A percentile compares a stretch with the other conserved stretches of the same genome.
These are phyloP conservation scores for Parsonsia alboflavescens DNA, from an alignment of 257 asterid species.

Conservation along the genomic window DNA sequence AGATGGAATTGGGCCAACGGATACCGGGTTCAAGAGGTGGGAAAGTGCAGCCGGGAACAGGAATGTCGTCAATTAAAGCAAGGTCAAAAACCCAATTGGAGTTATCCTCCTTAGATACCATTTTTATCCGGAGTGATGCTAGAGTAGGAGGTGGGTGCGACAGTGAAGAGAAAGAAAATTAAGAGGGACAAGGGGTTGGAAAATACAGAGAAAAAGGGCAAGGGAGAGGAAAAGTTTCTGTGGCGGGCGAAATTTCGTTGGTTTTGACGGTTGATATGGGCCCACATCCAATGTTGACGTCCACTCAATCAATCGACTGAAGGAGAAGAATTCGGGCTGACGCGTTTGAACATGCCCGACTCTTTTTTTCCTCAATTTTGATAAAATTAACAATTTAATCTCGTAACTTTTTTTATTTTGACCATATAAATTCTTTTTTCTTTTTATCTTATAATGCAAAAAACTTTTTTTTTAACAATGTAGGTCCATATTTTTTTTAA, in stretches of 20 bases:
- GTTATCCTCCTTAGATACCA: conserved; percentile 37
- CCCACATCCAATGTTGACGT: neutral
- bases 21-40: conserved; percentile 31
- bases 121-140: conserved; percentile 16
- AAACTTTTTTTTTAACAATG: no score
- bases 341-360: neutral
- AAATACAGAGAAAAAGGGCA: neutral
- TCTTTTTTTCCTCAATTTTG: no score
- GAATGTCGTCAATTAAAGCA: conserved; percentile 36
- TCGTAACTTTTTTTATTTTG: no score
- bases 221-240: neutral
- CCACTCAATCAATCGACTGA: neutral
- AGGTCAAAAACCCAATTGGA: conserved; percentile 45
- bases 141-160: neutral
- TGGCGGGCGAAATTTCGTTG: conserved; percentile 17
- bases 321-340: neutral
- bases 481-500: no score
- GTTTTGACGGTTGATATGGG: conserved; percentile 11
- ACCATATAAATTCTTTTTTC: no score
- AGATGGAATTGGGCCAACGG: conserved; percentile 31
- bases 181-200: neutral
- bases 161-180: neutral
- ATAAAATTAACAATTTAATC: no score
- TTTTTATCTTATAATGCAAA: no score
- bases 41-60: conserved; percentile 25